Percentiles rank a stretch among this genome's conserved stretches.
These are phyloP conservation scores for Botrytis hyacinthi DNA, from an alignment of 2,329 filamentous ascomycete species.

Conservation along the genomic window DNA sequence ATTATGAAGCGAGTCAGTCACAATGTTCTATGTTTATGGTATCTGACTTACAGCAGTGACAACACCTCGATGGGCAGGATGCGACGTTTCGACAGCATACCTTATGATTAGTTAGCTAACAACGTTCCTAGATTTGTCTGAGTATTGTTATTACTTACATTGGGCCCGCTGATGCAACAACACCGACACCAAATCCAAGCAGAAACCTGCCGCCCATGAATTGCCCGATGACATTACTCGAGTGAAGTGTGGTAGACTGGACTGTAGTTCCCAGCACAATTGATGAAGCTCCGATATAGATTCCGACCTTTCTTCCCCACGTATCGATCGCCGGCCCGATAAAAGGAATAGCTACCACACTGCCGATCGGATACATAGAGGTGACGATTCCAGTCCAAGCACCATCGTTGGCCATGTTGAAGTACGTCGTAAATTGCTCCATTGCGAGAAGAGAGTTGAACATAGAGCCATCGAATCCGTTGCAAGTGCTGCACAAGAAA, in stretches of 20 bases:
- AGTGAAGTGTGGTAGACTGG: conserved; percentile 39
- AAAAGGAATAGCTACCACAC: conserved; percentile 47
- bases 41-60: conserved; percentile 35
- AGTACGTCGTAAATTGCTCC: conserved; percentile 43
- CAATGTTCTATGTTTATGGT: background rate
- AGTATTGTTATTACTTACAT: conserved; percentile 43
- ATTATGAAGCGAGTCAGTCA: conserved; percentile 7
- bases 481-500: conserved; percentile 50
- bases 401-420: conserved; percentile 43
- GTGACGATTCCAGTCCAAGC: conserved; percentile 50
- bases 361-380: conserved; percentile 51
- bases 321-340: conserved; percentile 48
- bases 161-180: conserved; percentile 46
- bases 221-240: conserved; percentile 39
- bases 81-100: conserved; percentile 7
- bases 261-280: conserved; percentile 48
- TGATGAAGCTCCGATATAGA: conserved; percentile 44
- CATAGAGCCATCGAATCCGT: conserved; percentile 50
- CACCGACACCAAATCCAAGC: conserved; percentile 54
- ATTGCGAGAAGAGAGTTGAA: conserved; percentile 48
- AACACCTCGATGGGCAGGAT: conserved; percentile 46
- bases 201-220: conserved; percentile 57
- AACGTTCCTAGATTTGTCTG: background rate
- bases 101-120: background rate
- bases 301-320: conserved; percentile 47